A percentile compares a stretch with the other conserved stretches of the same genome.
phyloP scores from a whole-genome alignment of 169 alveolate genomes.

The Eimeria acervulina region DNA sequence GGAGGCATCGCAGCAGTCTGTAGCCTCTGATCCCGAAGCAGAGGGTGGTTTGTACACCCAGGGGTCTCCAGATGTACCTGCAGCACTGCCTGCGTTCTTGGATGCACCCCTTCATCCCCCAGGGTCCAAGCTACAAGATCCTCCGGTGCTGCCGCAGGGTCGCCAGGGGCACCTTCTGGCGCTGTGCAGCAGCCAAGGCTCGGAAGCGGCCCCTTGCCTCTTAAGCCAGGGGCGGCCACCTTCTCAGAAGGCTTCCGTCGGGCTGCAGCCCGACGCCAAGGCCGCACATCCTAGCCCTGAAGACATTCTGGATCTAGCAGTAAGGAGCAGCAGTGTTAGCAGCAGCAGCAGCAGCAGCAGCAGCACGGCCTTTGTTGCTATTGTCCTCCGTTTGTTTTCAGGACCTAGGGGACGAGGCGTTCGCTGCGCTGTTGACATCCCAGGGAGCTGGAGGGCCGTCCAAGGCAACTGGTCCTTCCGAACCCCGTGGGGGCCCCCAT shows the following conservation, averaged over 20 bases:
- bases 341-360: conserved; percentile 55
- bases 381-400: neutral
- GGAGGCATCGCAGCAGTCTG: conserved; percentile 43
- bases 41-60: neutral
- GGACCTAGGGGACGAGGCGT: conserved; percentile 56
- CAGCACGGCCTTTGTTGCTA: neutral
- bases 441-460: neutral
- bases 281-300: neutral
- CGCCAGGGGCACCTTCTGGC: neutral
- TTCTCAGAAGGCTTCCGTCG: conserved; percentile 54
- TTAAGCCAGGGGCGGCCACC: conserved; percentile 33
- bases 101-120: neutral
- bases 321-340: neutral
- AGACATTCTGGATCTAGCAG: conserved; percentile 22
- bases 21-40: conserved; percentile 10
- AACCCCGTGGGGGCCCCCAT: neutral
- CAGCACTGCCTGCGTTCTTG: neutral
- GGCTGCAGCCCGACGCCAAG: neutral
- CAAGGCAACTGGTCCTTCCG: neutral
- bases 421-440: conserved; percentile 28
- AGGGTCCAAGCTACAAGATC: neutral
- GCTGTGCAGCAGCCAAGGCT: conserved; percentile 53
- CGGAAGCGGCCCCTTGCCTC: neutral
- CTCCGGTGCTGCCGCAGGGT: neutral
- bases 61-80: conserved; percentile 6